phyloP scores from a whole-genome alignment of 2,329 filamentous ascomycete species.

The Aspergillus luchuensis region DNA sequence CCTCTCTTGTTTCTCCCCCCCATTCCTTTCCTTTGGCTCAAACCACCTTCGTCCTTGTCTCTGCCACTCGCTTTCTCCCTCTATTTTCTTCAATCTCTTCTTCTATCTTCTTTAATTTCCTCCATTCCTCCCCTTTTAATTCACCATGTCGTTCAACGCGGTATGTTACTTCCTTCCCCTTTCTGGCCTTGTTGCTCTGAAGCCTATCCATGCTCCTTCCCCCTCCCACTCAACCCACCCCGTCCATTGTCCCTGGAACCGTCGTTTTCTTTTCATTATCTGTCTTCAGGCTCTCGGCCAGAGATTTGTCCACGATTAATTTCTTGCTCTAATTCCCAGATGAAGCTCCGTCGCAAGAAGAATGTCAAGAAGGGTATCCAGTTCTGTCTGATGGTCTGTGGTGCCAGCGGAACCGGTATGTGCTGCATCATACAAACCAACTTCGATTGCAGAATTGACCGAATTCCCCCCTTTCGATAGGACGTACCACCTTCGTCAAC shows the following conservation, averaged over 20 bases:
- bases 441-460: conserved; percentile 18
- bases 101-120: conserved; percentile 23
- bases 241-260: conserved; percentile 20
- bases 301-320: conserved; percentile 8
- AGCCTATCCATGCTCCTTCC: conserved; percentile 18
- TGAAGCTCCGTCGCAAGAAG: conserved; percentile 99
- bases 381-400: conserved; percentile 99
- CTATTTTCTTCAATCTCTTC: conserved; percentile 22
- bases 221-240: conserved; percentile 16
- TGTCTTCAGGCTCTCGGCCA: neutral
- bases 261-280: neutral
- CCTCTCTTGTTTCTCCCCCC: conserved; percentile 6
- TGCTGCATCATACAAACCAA: conserved; percentile 4
- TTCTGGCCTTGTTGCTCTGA: conserved; percentile 22
- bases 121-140: conserved; percentile 28
- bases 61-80: conserved; percentile 25
- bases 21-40: conserved; percentile 13
- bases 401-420: conserved; percentile 95
- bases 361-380: conserved; percentile 99
- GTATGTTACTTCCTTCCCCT: conserved; percentile 46
- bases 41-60: conserved; percentile 18
- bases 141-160: conserved; percentile 57
- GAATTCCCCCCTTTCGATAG: conserved; percentile 49
- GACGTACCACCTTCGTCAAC: conserved; percentile 98
- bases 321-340: conserved; percentile 50